Conservation (phyloP, 192 early-diverging fungal species). For the Funneliformis geosporum region DNA sequence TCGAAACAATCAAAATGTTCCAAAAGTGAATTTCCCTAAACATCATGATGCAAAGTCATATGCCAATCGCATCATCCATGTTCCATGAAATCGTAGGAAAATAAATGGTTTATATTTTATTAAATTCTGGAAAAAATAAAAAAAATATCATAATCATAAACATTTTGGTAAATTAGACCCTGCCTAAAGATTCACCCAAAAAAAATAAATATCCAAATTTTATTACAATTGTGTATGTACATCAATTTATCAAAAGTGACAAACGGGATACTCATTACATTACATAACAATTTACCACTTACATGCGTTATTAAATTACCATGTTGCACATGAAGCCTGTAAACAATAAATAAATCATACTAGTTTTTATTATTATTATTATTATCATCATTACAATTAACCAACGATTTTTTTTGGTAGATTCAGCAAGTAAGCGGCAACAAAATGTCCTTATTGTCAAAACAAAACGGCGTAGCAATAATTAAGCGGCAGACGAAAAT, state of each 20-base stretch:
- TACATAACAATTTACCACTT: slow-evolving; percentile 21
- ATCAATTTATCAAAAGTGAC: slow-evolving; percentile 7
- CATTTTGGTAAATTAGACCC: neutral
- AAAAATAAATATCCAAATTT: neutral
- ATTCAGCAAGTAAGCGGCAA: neutral
- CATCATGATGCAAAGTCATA: neutral
- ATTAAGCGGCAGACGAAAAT: neutral
- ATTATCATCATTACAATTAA: neutral
- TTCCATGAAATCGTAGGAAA: neutral
- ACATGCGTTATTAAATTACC: slow-evolving; percentile 20
- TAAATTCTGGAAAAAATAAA: slow-evolving; percentile 6
- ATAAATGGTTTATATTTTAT: neutral
- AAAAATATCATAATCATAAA: neutral
- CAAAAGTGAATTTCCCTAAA: neutral
- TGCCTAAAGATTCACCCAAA: no score
- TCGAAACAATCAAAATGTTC: neutral
- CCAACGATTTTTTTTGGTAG: neutral
- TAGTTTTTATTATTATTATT: neutral
- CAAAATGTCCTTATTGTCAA: neutral
- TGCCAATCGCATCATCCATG: slow-evolving; percentile 1
- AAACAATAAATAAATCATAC: neutral
- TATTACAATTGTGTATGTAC: neutral
- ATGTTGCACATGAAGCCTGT: neutral
- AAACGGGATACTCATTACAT: slow-evolving; percentile 13
- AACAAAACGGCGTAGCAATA: neutral